Conservation (phyloP, 2,329 filamentous ascomycete genomes). For the Aspergillus hiratsukae region DNA sequence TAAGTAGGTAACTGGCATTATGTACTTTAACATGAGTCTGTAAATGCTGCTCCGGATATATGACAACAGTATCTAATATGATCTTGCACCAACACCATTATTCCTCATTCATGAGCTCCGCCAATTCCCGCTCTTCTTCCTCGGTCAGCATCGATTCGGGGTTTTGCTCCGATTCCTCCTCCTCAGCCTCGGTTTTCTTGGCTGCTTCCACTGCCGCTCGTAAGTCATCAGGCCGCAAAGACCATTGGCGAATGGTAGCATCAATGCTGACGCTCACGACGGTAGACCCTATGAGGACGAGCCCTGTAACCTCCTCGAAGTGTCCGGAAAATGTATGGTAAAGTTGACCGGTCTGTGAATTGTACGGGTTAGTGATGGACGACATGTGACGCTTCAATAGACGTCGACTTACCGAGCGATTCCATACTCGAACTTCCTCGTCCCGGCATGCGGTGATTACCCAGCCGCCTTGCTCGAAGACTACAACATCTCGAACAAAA, state of each 20-base stretch:
- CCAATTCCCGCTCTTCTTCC: conserved; percentile 89
- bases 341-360: conserved; percentile 59
- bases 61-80: background rate
- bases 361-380: conserved; percentile 18
- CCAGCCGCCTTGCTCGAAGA: conserved; percentile 66
- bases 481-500: conserved; percentile 78
- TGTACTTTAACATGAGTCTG: background rate
- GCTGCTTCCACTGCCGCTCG: conserved; percentile 53
- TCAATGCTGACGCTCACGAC: conserved; percentile 86
- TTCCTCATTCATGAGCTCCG: conserved; percentile 79
- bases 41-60: background rate
- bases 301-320: conserved; percentile 85
- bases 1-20: background rate
- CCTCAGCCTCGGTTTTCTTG: conserved; percentile 39
- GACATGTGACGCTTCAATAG: background rate
- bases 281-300: conserved; percentile 57
- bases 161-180: conserved; percentile 44
- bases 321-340: conserved; percentile 75
- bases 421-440: conserved; percentile 89
- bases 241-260: conserved; percentile 81
- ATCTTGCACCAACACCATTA: conserved; percentile 15
- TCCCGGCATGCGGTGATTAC: conserved; percentile 84
- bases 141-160: conserved; percentile 62
- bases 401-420: conserved; percentile 47
- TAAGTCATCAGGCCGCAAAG: conserved; percentile 59